A percentile compares a stretch with the other conserved stretches of the same genome.
phyloP scores from a whole-genome alignment of 2,329 filamentous ascomycete species.

The Orbilia javanica region DNA sequence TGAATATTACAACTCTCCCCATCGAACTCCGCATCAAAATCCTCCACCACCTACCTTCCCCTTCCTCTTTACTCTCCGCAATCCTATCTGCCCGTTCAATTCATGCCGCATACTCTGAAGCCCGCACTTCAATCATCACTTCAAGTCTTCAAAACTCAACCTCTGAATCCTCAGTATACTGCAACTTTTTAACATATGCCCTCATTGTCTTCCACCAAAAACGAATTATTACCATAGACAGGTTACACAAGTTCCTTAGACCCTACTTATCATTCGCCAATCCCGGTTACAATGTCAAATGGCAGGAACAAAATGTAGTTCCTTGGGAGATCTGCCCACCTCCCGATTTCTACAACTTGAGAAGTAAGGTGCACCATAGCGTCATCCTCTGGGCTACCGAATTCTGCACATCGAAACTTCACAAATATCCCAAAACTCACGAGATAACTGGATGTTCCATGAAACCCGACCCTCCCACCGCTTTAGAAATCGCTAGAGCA shows the following conservation, averaged over 20 bases:
- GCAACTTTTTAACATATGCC: constrained; percentile 39
- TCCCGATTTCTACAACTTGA: constrained; percentile 1
- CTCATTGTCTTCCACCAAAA: constrained; percentile 31
- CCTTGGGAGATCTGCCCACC: constrained; percentile 31
- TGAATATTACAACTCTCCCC: constrained; percentile 27
- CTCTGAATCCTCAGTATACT: constrained; percentile 13
- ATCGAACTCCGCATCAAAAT: constrained; percentile 51
- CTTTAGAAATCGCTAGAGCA: constrained; percentile 19
- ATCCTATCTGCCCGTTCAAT: constrained; percentile 14
- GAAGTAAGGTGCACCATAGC: not conserved
- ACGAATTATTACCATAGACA: not conserved
- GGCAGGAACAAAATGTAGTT: not conserved
- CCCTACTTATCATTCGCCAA: constrained; percentile 45
- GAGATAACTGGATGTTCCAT: not conserved
- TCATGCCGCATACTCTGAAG: constrained; percentile 39
- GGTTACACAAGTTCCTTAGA: constrained; percentile 9
- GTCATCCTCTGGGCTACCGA: constrained; percentile 27
- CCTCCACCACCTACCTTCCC: constrained; percentile 24
- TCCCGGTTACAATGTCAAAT: not conserved
- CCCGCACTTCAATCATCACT: constrained; percentile 21
- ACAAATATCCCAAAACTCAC: not conserved
- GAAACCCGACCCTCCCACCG: not conserved
- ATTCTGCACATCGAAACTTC: constrained; percentile 30
- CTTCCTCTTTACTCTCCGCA: constrained; percentile 31
- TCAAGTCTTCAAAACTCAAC: constrained; percentile 36